Percentiles rank a stretch among this genome's conserved stretches.
phyloP scores from a whole-genome alignment of 1,284 basidiomycete genomes.

The Marasmius tenuissimus region DNA sequence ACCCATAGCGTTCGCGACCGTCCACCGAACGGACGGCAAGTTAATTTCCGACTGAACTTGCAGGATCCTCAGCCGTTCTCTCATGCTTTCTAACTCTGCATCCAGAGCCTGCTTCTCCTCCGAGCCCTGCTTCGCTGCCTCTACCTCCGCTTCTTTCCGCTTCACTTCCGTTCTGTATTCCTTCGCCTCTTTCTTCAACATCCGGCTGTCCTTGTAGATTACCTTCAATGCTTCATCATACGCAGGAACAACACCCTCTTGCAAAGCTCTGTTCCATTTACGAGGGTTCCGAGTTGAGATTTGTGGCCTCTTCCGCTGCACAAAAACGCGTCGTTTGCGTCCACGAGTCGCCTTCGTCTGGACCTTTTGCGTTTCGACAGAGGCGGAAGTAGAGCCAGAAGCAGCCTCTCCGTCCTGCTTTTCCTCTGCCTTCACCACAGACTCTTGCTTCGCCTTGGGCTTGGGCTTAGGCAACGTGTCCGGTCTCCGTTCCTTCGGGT shows the following conservation, averaged over 20 bases:
- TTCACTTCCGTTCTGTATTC: constrained; percentile 18
- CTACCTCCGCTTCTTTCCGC: constrained; percentile 22
- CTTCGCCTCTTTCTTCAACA: constrained; percentile 35
- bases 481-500: not conserved
- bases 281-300: constrained; percentile 19
- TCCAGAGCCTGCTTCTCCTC: constrained; percentile 32
- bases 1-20: constrained; percentile 77
- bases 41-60: constrained; percentile 74
- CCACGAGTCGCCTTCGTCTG: not conserved
- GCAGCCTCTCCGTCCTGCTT: not conserved
- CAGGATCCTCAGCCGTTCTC: constrained; percentile 47
- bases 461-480: not conserved
- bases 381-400: not conserved
- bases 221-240: constrained; percentile 81
- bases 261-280: constrained; percentile 69
- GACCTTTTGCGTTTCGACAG: not conserved
- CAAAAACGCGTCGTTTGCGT: not conserved
- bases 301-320: constrained; percentile 2
- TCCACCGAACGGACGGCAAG: constrained; percentile 77
- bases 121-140: constrained; percentile 17
- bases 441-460: not conserved
- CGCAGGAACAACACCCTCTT: constrained; percentile 68
- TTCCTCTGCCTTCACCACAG: not conserved
- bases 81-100: constrained; percentile 36
- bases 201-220: constrained; percentile 53